Percentiles rank a stretch among this genome's conserved stretches.
Evolutionary conservation across 1,284 basidiomycete genomes (phyloP).

Genomic region (Microbotryum scabiosae): DNA sequence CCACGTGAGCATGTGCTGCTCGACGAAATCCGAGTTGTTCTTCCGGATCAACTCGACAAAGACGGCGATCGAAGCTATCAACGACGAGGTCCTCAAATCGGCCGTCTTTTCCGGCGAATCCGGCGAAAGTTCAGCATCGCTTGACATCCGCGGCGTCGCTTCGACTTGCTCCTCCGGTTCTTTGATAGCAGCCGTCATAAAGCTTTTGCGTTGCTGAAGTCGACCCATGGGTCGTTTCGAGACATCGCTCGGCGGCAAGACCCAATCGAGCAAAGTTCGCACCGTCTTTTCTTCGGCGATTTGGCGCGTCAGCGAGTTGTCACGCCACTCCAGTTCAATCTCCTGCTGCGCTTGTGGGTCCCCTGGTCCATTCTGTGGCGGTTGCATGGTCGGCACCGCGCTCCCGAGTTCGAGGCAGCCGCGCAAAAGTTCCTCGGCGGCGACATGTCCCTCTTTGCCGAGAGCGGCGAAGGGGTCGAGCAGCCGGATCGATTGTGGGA

Average conservation of each 20-base stretch:
- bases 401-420: conserved; percentile 91
- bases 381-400: conserved; percentile 40
- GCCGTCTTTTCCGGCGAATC: conserved; percentile 33
- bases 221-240: conserved; percentile 21
- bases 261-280: conserved; percentile 64
- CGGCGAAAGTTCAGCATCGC: not conserved
- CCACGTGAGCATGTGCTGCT: conserved; percentile 54
- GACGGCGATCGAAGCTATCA: conserved; percentile 79
- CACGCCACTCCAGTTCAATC: conserved; percentile 30
- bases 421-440: conserved; percentile 87
- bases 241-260: conserved; percentile 59
- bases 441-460: conserved; percentile 66
- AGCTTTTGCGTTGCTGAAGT: conserved; percentile 12
- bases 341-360: conserved; percentile 12
- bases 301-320: conserved; percentile 80
- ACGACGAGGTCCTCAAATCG: conserved; percentile 74
- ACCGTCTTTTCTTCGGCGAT: conserved; percentile 72
- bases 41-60: conserved; percentile 94
- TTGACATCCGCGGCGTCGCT: not conserved
- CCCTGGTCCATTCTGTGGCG: conserved; percentile 1
- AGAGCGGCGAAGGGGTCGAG: conserved; percentile 73
- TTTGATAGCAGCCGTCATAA: conserved; percentile 29
- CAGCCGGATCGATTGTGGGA: conserved; percentile 68
- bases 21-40: conserved; percentile 98
- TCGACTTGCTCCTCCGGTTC: conserved; percentile 1